phyloP scores from a whole-genome alignment of 306 rosid genomes.

The Sophora flavescens region DNA sequence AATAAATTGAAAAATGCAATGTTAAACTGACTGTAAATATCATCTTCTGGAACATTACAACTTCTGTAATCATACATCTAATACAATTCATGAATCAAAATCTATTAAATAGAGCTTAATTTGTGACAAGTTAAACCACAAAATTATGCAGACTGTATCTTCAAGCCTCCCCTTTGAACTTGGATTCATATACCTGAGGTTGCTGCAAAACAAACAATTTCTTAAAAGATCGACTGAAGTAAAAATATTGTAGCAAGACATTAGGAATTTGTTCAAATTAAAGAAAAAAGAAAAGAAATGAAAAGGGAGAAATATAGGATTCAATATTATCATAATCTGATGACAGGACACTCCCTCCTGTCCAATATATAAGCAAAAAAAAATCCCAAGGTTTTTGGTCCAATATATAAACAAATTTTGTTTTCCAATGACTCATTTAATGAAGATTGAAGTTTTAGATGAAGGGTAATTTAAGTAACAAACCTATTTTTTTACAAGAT shows the following conservation, averaged over 20 bases:
- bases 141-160: conserved; percentile 36
- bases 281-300: background rate
- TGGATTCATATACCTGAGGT: conserved; percentile 82
- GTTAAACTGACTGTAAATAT: conserved; percentile 7
- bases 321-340: conserved; percentile 6
- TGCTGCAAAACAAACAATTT: conserved; percentile 65
- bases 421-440: too few relatives aligned
- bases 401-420: too few relatives aligned
- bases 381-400: too few relatives aligned
- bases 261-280: background rate
- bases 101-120: conserved; percentile 42
- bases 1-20: conserved; percentile 36
- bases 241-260: background rate
- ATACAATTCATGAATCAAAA: conserved; percentile 49
- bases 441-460: too few relatives aligned
- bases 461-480: too few relatives aligned
- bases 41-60: conserved; percentile 21
- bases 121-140: conserved; percentile 35
- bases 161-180: conserved; percentile 68
- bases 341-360: too few relatives aligned
- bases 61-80: conserved; percentile 48
- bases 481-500: too few relatives aligned
- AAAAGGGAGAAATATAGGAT: background rate
- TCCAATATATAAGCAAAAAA: too few relatives aligned
- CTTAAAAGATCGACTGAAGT: background rate